Evolutionary conservation across 2,329 filamentous ascomycete genomes (phyloP).

Genomic region (Monosporascus cannonballus): DNA sequence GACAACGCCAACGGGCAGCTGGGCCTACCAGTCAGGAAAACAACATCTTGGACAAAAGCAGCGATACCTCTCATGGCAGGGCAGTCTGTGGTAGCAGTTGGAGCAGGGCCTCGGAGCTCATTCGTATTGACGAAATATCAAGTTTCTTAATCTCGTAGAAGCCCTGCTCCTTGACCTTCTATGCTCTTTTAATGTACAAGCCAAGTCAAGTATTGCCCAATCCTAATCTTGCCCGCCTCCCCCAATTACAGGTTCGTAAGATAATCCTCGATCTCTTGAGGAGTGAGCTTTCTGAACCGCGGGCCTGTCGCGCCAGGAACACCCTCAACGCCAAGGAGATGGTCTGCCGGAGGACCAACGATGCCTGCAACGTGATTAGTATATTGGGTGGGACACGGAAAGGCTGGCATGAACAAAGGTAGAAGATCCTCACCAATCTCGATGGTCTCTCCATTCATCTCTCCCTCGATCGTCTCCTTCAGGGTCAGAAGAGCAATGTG

Average conservation of each 20-base stretch:
- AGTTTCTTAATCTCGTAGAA: constrained; percentile 13
- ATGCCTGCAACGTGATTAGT: constrained; percentile 59
- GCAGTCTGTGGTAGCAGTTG: constrained; percentile 33
- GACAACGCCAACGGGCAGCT: constrained; percentile 55
- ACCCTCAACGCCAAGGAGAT: constrained; percentile 85
- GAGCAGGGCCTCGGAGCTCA: constrained; percentile 42
- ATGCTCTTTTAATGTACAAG: constrained; percentile 45
- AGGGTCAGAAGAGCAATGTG: constrained; percentile 95
- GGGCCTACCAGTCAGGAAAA: constrained; percentile 32
- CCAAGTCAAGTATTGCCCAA: constrained; percentile 23
- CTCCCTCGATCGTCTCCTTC: constrained; percentile 98
- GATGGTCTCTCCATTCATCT: constrained; percentile 98
- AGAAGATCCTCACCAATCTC: constrained; percentile 70
- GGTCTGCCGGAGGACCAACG: constrained; percentile 87
- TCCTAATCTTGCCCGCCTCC: constrained; percentile 13
- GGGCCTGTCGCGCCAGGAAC: constrained; percentile 80
- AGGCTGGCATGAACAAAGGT: not conserved
- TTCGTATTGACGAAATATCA: constrained; percentile 37
- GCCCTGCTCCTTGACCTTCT: constrained; percentile 31
- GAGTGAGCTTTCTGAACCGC: constrained; percentile 87
- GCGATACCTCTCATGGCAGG: constrained; percentile 19
- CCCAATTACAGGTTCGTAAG: constrained; percentile 82
- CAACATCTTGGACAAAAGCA: constrained; percentile 30
- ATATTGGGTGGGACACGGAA: constrained; percentile 10
- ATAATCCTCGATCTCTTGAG: constrained; percentile 99